These are phyloP conservation scores for Saccharomyces hybrid DNA, from an alignment of 1,139 yeast genomes.

Conservation along the genomic window DNA sequence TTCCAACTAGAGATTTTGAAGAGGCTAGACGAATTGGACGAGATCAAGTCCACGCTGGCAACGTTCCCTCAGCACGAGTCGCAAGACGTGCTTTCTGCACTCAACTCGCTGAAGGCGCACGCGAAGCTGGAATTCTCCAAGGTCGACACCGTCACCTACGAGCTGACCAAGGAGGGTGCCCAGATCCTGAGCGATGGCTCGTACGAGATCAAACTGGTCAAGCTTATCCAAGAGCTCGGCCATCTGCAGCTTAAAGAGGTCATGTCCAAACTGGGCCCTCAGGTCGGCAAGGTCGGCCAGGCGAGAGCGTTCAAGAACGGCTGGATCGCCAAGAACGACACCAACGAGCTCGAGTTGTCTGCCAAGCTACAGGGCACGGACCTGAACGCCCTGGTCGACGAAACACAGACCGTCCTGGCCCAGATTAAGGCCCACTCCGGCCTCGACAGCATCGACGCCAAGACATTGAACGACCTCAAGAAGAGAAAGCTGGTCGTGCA, in stretches of 20 bases:
- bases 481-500: constrained; percentile 80
- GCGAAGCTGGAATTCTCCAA: constrained; percentile 70
- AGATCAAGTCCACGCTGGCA: constrained; percentile 56
- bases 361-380: constrained; percentile 37
- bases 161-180: constrained; percentile 72
- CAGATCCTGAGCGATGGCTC: constrained; percentile 76
- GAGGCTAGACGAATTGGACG: constrained; percentile 52
- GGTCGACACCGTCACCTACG: constrained; percentile 70
- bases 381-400: constrained; percentile 40
- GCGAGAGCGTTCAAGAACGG: constrained; percentile 96
- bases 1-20: constrained; percentile 45
- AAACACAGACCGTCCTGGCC: constrained; percentile 57
- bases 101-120: constrained; percentile 80
- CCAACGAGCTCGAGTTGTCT: constrained; percentile 50
- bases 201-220: constrained; percentile 80
- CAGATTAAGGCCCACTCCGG: constrained; percentile 35
- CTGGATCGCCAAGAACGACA: constrained; percentile 89
- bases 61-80: constrained; percentile 48
- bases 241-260: constrained; percentile 79
- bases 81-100: constrained; percentile 60
- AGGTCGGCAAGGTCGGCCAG: constrained; percentile 80
- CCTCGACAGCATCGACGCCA: constrained; percentile 49
- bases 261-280: constrained; percentile 63
- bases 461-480: constrained; percentile 76
- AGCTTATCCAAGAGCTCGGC: constrained; percentile 66